phyloP scores from a whole-genome alignment of 306 rosid species.

The Acacia melanoxylon region DNA sequence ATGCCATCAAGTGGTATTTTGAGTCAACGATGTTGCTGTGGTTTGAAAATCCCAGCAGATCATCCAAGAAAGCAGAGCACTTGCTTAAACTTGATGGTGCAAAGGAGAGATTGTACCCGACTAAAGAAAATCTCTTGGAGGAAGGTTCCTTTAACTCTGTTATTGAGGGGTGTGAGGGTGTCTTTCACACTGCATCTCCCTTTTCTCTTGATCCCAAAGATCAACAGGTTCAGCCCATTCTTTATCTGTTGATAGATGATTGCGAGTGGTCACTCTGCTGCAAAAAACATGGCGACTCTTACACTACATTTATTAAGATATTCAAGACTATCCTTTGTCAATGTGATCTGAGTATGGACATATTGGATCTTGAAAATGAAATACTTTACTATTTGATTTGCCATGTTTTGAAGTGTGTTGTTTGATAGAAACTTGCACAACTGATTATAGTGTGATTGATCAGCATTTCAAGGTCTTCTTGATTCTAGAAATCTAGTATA shows the following conservation, averaged over 20 bases:
- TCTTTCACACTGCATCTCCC: conserved; percentile 12
- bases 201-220: not conserved
- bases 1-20: not conserved
- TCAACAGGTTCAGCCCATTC: conserved; percentile 9
- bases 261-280: not conserved
- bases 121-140: not conserved
- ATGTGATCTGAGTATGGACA: not conserved
- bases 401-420: not conserved
- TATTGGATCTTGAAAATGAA: not conserved
- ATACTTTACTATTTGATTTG: not conserved
- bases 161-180: conserved; percentile 13
- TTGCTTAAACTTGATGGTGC: conserved; percentile 16
- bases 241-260: not conserved
- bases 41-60: not conserved
- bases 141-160: conserved; percentile 17
- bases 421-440: not conserved
- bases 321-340: not conserved
- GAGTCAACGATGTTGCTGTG: not conserved
- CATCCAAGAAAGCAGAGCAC: conserved; percentile 12
- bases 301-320: not conserved
- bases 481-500: not conserved
- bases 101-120: not conserved
- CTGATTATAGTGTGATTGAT: not conserved
- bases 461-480: not conserved
- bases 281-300: not conserved